Evolutionary conservation across 1,139 yeast species (phyloP).

Genomic region (Candida dubliniensis): DNA sequence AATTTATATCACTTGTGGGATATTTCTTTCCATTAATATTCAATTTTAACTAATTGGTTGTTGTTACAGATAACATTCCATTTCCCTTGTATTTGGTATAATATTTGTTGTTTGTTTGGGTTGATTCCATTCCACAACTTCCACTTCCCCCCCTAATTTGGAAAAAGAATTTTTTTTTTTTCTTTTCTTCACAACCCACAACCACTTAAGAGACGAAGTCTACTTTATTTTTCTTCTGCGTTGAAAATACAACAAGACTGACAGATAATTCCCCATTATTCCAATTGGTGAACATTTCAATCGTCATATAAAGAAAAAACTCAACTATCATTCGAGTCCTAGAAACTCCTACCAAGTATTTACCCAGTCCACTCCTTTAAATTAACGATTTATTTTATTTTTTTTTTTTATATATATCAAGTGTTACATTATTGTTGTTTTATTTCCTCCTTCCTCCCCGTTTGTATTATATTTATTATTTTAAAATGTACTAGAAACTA

Average conservation of each 20-base stretch:
- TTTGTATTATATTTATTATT: conserved; percentile 6
- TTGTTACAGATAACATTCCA: no score
- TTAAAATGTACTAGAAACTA: conserved; percentile 2
- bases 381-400: background rate
- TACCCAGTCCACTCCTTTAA: background rate
- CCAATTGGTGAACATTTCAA: no score
- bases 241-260: no score
- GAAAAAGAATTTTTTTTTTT: background rate
- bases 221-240: background rate
- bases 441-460: background rate
- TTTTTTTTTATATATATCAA: background rate
- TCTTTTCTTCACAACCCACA: background rate
- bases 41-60: no score
- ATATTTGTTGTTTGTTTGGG: background rate
- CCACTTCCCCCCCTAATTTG: background rate
- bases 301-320: no score
- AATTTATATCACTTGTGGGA: no score
- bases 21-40: no score
- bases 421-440: background rate
- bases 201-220: background rate
- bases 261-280: no score
- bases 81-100: no score
- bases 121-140: background rate
- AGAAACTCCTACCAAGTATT: no score
- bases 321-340: no score